These are phyloP conservation scores for Solanum ossicruentum DNA, from an alignment of 257 asterid species.

Conservation along the genomic window DNA sequence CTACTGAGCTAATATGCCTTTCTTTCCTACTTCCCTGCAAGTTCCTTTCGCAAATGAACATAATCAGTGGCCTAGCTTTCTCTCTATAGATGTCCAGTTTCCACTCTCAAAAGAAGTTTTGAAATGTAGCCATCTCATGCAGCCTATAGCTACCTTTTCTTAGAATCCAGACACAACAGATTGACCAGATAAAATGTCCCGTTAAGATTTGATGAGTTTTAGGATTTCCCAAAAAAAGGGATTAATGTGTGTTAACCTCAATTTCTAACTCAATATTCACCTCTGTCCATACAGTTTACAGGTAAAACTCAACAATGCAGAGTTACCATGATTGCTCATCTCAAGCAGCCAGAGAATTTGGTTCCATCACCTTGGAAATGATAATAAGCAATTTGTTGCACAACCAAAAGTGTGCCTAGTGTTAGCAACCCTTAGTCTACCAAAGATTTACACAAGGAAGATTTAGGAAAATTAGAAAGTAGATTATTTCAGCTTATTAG, in stretches of 20 bases:
- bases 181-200: neutral
- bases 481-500: too few relatives aligned
- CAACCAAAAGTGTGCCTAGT: neutral
- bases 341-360: neutral
- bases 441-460: too few relatives aligned
- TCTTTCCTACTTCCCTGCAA: neutral
- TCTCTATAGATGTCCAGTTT: neutral
- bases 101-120: neutral
- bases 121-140: neutral
- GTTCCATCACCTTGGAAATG: neutral
- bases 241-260: neutral
- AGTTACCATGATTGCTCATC: neutral
- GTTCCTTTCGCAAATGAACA: neutral
- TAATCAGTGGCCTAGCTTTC: neutral
- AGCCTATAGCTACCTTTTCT: neutral
- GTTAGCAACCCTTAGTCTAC: too few relatives aligned
- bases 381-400: neutral
- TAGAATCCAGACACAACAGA: neutral
- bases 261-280: neutral
- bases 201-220: neutral
- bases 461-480: too few relatives aligned
- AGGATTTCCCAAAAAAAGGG: neutral
- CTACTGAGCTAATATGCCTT: neutral
- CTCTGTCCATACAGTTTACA: neutral
- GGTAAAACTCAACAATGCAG: neutral